A percentile compares a stretch with the other conserved stretches of the same genome.
Conservation (phyloP, 495 filamentous ascomycete species). For the Aspergillus homomorphus region DNA sequence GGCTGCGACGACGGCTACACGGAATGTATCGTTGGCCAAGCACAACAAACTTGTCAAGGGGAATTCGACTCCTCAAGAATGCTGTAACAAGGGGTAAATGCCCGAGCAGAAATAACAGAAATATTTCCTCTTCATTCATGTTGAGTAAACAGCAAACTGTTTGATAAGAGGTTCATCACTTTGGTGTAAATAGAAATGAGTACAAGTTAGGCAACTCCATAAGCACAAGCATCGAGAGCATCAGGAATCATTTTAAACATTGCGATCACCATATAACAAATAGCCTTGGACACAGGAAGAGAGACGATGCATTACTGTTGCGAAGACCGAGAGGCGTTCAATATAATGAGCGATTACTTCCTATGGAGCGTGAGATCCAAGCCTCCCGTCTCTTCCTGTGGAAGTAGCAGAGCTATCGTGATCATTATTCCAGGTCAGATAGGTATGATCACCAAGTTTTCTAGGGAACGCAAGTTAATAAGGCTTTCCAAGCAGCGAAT, state of each 20-base stretch:
- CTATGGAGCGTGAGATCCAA: slow-evolving; percentile 25
- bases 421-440: slow-evolving; percentile 95
- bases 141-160: background rate
- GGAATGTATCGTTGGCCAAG: slow-evolving; percentile 13
- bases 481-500: background rate
- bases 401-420: slow-evolving; percentile 59
- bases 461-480: slow-evolving; percentile 39
- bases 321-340: slow-evolving; percentile 11
- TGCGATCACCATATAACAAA: slow-evolving; percentile 4
- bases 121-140: background rate
- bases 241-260: background rate
- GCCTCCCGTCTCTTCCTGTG: slow-evolving; percentile 46
- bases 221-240: background rate
- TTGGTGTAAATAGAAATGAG: background rate
- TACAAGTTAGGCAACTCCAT: background rate
- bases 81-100: slow-evolving; percentile 14
- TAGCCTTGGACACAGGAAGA: slow-evolving; percentile 1
- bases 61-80: slow-evolving; percentile 10
- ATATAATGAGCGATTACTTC: background rate
- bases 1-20: slow-evolving; percentile 15
- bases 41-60: background rate
- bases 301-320: slow-evolving; percentile 2
- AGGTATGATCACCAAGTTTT: slow-evolving; percentile 97
- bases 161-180: background rate
- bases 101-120: background rate